Conservation (phyloP, 805 yeast genomes). For the Cyberlindnera maritima region DNA sequence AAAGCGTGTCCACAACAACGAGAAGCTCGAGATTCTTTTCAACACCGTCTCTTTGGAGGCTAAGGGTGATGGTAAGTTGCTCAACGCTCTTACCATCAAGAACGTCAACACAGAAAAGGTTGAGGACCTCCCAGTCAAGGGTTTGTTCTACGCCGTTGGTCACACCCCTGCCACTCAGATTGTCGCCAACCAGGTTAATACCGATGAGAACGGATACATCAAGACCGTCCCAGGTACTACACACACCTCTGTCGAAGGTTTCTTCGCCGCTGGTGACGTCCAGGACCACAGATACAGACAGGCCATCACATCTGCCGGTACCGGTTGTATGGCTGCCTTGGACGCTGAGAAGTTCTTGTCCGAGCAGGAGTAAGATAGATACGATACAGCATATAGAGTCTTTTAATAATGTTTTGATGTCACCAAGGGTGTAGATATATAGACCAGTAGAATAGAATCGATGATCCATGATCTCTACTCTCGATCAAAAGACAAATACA, state of each 20-base stretch:
- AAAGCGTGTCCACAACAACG: conserved; percentile 80
- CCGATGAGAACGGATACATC: conserved; percentile 87
- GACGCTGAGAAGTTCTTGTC: conserved; percentile 86
- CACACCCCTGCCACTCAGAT: conserved; percentile 93
- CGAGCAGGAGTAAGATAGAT: conserved; percentile 41
- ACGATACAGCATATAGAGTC: neutral
- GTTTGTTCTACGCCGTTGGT: conserved; percentile 97
- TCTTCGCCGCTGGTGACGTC: conserved; percentile 98
- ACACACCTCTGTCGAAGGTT: conserved; percentile 81
- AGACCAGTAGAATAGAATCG: no score
- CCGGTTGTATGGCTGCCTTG: conserved; percentile 99
- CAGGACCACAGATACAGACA: conserved; percentile 97
- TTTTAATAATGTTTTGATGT: neutral
- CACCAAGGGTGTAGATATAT: neutral
- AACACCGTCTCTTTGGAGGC: conserved; percentile 85
- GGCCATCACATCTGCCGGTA: conserved; percentile 99
- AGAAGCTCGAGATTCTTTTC: conserved; percentile 87
- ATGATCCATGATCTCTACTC: no score
- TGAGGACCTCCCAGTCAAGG: conserved; percentile 73
- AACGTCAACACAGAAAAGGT: conserved; percentile 71
- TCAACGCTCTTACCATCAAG: conserved; percentile 61
- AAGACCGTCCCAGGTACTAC: conserved; percentile 88
- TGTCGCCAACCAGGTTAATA: conserved; percentile 67
- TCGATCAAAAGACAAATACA: neutral
- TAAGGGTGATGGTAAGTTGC: conserved; percentile 87